Evolutionary conservation across 352 stramenopile species (phyloP).

Genomic region (Phytophthora quininea): DNA sequence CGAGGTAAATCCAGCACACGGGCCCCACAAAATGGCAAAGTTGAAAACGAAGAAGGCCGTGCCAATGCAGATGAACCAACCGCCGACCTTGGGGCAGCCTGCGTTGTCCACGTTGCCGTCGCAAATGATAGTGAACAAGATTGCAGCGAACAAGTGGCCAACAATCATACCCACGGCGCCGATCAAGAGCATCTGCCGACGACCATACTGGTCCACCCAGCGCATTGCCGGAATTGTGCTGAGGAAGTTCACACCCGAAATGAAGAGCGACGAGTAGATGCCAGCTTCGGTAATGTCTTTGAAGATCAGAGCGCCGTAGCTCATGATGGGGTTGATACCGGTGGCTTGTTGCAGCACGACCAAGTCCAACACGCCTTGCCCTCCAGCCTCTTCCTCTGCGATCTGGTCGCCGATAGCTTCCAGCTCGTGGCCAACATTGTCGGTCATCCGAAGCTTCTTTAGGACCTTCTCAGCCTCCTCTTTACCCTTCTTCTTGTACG

Average conservation of each 20-base stretch:
- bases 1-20: constrained; percentile 17
- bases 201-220: constrained; percentile 42
- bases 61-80: constrained; percentile 45
- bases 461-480: constrained; percentile 32
- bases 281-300: constrained; percentile 39
- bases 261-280: constrained; percentile 36
- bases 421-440: constrained; percentile 40
- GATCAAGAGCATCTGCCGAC: constrained; percentile 38
- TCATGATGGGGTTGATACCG: constrained; percentile 44
- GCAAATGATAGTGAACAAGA: constrained; percentile 37
- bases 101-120: constrained; percentile 32
- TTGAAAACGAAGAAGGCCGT: constrained; percentile 43
- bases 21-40: constrained; percentile 40
- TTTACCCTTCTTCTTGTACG: constrained; percentile 45
- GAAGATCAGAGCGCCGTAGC: constrained; percentile 49
- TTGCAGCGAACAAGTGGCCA: constrained; percentile 38
- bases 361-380: constrained; percentile 30
- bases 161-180: constrained; percentile 43
- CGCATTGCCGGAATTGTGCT: constrained; percentile 44
- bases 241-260: constrained; percentile 38
- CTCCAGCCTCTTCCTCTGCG: constrained; percentile 31
- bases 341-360: constrained; percentile 41
- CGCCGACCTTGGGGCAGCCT: constrained; percentile 35
- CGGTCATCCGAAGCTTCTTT: constrained; percentile 37
- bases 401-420: constrained; percentile 45